phyloP scores from a whole-genome alignment of 2,329 filamentous ascomycete species.

The Pseudogymnoascus sp. region DNA sequence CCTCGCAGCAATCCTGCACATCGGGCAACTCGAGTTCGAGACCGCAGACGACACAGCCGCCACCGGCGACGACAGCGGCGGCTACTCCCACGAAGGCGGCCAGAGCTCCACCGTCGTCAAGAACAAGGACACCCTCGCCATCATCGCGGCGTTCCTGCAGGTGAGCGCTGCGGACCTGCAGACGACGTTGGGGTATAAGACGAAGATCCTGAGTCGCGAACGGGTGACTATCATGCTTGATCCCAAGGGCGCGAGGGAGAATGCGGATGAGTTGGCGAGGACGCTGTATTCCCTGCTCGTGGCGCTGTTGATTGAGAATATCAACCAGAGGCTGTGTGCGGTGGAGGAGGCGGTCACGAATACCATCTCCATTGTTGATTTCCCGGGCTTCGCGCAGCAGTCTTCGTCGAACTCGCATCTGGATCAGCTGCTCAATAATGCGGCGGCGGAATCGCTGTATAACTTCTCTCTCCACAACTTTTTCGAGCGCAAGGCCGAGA shows the following conservation, averaged over 20 bases:
- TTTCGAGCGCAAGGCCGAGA: conserved; percentile 87
- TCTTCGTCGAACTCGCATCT: conserved; percentile 74
- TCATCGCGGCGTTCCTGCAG: conserved; percentile 90
- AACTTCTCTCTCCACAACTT: conserved; percentile 92
- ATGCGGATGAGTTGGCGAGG: conserved; percentile 87
- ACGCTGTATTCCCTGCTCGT: conserved; percentile 91
- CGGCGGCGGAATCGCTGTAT: conserved; percentile 84
- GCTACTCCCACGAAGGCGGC: conserved; percentile 90
- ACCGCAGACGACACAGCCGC: conserved; percentile 70
- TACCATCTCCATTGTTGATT: conserved; percentile 91
- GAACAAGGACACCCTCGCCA: conserved; percentile 81
- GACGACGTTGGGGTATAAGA: conserved; percentile 86
- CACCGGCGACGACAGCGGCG: conserved; percentile 82
- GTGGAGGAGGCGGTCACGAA: conserved; percentile 82
- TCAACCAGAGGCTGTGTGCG: conserved; percentile 84
- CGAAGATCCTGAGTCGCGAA: conserved; percentile 90
- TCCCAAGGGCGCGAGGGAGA: conserved; percentile 76
- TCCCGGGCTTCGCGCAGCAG: conserved; percentile 86
- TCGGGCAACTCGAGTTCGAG: conserved; percentile 92
- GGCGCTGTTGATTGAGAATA: conserved; percentile 83
- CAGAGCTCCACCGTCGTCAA: conserved; percentile 79
- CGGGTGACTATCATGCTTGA: conserved; percentile 98
- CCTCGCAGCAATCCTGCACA: conserved; percentile 87
- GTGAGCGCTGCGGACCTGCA: conserved; percentile 75
- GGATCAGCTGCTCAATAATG: conserved; percentile 91